A percentile compares a stretch with the other conserved stretches of the same genome.
These are phyloP conservation scores for Dryas octopetala DNA, from an alignment of 306 rosid genomes.

Conservation along the genomic window DNA sequence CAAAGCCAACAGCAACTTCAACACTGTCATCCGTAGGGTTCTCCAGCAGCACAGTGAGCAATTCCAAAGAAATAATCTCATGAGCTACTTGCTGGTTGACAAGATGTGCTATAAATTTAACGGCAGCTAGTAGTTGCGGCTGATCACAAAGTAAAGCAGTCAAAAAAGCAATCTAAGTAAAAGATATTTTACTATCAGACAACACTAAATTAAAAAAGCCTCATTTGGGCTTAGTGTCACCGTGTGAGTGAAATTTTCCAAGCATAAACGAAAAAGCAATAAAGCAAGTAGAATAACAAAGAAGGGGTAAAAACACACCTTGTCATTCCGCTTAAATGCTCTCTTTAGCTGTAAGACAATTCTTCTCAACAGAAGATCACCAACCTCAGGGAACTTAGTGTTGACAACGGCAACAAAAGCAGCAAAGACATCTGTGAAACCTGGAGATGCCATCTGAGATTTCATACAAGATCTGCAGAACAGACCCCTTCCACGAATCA, in stretches of 20 bases:
- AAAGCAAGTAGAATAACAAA: not conserved
- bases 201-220: not conserved
- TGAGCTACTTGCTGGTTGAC: constrained; percentile 95
- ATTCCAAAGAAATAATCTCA: constrained; percentile 84
- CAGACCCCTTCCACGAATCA: constrained; percentile 89
- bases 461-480: constrained; percentile 96
- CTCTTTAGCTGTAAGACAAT: constrained; percentile 87
- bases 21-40: constrained; percentile 93
- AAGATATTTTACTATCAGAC: not conserved
- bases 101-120: constrained; percentile 85
- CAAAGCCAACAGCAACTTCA: constrained; percentile 99
- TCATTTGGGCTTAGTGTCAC: too few species aligned
- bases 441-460: constrained; percentile 95
- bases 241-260: not conserved
- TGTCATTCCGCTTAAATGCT: constrained; percentile 92
- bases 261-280: not conserved
- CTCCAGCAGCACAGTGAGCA: constrained; percentile 85
- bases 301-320: constrained; percentile 40
- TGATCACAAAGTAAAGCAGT: constrained; percentile 33
- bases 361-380: constrained; percentile 83
- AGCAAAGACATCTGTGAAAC: constrained; percentile 87
- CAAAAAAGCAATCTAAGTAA: not conserved
- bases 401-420: constrained; percentile 91
- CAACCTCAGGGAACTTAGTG: constrained; percentile 90
- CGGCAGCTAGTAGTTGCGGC: constrained; percentile 97